Evolutionary conservation across 805 yeast species (phyloP).

Genomic region (Cyberlindnera amylophila): DNA sequence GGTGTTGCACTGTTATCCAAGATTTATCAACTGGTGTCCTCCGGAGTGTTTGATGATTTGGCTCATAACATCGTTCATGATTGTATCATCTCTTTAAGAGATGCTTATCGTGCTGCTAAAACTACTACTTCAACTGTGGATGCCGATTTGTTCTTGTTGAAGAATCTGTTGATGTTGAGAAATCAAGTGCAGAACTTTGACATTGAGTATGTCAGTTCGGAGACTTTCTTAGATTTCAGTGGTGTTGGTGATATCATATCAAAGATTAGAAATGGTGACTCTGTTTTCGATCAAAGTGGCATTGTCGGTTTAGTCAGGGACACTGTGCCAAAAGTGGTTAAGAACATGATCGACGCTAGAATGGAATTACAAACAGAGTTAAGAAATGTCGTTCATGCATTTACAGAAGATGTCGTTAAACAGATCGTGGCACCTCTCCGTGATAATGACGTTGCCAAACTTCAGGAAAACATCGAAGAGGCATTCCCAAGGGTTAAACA

Average conservation of each 20-base stretch:
- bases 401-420: constrained; percentile 55
- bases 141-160: constrained; percentile 62
- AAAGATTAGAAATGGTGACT: constrained; percentile 32
- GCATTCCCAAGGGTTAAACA: constrained; percentile 54
- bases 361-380: constrained; percentile 70
- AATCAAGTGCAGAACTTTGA: constrained; percentile 73
- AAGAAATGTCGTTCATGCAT: constrained; percentile 56
- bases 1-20: constrained; percentile 69
- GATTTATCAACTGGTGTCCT: constrained; percentile 75
- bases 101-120: constrained; percentile 45
- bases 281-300: constrained; percentile 23
- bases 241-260: constrained; percentile 59
- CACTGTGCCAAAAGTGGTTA: constrained; percentile 74
- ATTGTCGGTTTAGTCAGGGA: constrained; percentile 52
- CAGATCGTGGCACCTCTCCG: constrained; percentile 47
- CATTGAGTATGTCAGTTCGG: constrained; percentile 69
- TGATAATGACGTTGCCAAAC: constrained; percentile 32
- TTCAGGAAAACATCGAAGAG: constrained; percentile 47
- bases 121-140: constrained; percentile 50
- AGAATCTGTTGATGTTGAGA: constrained; percentile 66
- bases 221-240: constrained; percentile 74
- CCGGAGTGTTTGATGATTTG: constrained; percentile 78
- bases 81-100: constrained; percentile 59
- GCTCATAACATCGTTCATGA: constrained; percentile 85
- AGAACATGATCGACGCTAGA: constrained; percentile 76